These are phyloP conservation scores for Epichloe elymi DNA, from an alignment of 2,329 filamentous ascomycete species.

Conservation along the genomic window DNA sequence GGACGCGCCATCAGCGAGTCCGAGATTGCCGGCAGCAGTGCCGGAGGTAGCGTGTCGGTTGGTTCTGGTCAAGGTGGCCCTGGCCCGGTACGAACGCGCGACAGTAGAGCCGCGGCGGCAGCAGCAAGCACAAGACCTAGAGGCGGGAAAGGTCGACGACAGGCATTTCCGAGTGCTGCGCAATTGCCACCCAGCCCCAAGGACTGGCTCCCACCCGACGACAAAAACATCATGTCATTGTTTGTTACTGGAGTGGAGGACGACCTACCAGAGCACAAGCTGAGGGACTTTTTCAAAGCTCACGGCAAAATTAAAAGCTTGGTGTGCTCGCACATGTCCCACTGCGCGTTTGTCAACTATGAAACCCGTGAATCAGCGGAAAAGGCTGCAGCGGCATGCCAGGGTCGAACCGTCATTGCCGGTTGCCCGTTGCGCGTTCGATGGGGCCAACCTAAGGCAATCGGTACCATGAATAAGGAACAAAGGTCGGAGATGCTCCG, in stretches of 20 bases:
- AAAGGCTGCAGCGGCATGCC: conserved; percentile 67
- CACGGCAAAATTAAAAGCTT: conserved; percentile 86
- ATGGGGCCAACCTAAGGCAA: conserved; percentile 84
- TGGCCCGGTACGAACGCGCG: conserved; percentile 68
- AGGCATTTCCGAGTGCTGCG: conserved; percentile 55
- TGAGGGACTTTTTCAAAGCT: conserved; percentile 79
- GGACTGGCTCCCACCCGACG: conserved; percentile 74
- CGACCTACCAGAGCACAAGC: conserved; percentile 81
- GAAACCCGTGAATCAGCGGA: conserved; percentile 75
- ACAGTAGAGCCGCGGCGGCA: conserved; percentile 39
- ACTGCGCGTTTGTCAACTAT: conserved; percentile 95
- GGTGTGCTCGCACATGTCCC: conserved; percentile 91
- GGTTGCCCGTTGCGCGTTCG: conserved; percentile 82
- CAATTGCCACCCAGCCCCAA: conserved; percentile 68
- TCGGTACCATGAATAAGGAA: conserved; percentile 84
- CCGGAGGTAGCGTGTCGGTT: conserved; percentile 33
- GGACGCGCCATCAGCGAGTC: conserved; percentile 58
- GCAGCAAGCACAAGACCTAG: conserved; percentile 36
- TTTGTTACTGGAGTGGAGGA: conserved; percentile 95
- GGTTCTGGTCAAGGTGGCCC: conserved; percentile 48
- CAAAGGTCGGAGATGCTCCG: conserved; percentile 68
- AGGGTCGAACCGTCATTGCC: conserved; percentile 79
- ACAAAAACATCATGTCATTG: conserved; percentile 78
- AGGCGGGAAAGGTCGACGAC: conserved; percentile 28
- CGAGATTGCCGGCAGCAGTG: conserved; percentile 21